Evolutionary conservation across 495 filamentous ascomycete species (phyloP).

Genomic region (Bathelium albidoporum): DNA sequence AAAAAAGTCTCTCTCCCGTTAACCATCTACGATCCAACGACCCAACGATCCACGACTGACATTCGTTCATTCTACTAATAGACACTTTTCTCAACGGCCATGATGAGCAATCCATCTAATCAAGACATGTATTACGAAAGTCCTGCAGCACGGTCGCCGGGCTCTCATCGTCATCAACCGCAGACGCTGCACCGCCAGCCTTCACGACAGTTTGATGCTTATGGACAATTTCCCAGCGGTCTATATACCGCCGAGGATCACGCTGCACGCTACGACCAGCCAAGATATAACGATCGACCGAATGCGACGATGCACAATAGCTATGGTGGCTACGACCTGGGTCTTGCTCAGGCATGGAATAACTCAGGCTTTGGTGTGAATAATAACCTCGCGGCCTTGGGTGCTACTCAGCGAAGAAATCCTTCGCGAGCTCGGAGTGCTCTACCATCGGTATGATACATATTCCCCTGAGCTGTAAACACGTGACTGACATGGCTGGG

Average conservation of each 20-base stretch:
- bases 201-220: slow-evolving; percentile 33
- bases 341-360: slow-evolving; percentile 60
- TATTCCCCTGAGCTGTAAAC: slow-evolving; percentile 17
- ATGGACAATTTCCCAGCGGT: slow-evolving; percentile 49
- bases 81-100: background rate
- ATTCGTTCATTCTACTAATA: slow-evolving; percentile 8
- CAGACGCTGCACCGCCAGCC: slow-evolving; percentile 20
- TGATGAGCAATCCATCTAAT: slow-evolving; percentile 12
- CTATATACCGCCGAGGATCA: slow-evolving; percentile 52
- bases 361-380: slow-evolving; percentile 35
- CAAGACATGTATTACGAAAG: slow-evolving; percentile 23
- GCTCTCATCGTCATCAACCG: slow-evolving; percentile 13
- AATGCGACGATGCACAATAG: slow-evolving; percentile 47
- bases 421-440: slow-evolving; percentile 40
- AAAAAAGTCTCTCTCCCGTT: background rate
- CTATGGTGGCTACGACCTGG: slow-evolving; percentile 43
- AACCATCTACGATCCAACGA: background rate
- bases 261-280: slow-evolving; percentile 48
- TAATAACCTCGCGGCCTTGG: slow-evolving; percentile 44
- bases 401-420: slow-evolving; percentile 48
- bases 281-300: slow-evolving; percentile 43
- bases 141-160: slow-evolving; percentile 18
- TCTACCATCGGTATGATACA: slow-evolving; percentile 44
- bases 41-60: background rate
- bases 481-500: slow-evolving; percentile 11